Conservation (phyloP, 257 asterid species). For the Schizonepeta tenuifolia region DNA sequence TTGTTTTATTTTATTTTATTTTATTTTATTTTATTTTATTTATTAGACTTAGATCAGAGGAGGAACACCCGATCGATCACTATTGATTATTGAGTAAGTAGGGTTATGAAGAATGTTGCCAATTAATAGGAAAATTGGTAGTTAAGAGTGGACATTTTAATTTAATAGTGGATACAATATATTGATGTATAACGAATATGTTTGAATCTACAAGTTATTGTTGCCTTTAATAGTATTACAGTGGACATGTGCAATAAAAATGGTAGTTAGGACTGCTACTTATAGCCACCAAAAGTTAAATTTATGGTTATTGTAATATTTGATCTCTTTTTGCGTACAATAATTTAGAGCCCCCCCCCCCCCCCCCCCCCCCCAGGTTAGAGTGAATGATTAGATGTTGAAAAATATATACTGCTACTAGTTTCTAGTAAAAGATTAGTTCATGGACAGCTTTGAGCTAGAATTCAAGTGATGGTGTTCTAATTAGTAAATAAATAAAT, state of each 20-base stretch:
- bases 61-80: neutral
- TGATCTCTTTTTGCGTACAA: neutral
- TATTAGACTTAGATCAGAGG: neutral
- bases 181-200: constrained; percentile 19
- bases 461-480: neutral
- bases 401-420: neutral
- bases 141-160: neutral
- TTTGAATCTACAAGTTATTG: neutral
- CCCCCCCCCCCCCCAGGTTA: too few species aligned
- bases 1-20: neutral
- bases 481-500: neutral
- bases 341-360: neutral
- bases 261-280: constrained; percentile 12
- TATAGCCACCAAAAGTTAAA: neutral
- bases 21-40: neutral
- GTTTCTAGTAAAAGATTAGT: neutral
- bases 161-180: neutral
- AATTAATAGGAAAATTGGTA: neutral
- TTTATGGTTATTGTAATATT: neutral
- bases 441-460: neutral
- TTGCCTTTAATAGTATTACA: neutral
- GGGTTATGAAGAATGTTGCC: neutral
- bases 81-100: too few species aligned
- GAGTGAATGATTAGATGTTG: neutral
- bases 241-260: constrained; percentile 5